Evolutionary conservation across 169 alveolate genomes (phyloP), one percentile per base, ranked within the genome.

Genomic region (Theileria orientalis): DNA sequence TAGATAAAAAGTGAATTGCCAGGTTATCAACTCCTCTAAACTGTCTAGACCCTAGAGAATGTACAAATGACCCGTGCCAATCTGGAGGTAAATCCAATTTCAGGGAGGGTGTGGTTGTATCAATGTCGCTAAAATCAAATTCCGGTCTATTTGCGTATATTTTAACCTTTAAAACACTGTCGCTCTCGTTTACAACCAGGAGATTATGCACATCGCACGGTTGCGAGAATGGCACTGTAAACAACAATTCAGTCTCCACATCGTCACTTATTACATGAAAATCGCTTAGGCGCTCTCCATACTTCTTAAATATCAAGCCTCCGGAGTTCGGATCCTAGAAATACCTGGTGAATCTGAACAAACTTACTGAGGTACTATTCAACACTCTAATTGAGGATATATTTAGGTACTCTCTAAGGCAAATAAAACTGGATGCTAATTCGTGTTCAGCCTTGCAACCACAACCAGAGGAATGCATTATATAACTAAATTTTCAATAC

Each of bases 381-480:
- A 74, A 74, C 6, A 74, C 89, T 35, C 85, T 63, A 23, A 82
- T 74, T 9, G 75, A 66, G 5, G 74, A 68, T 62, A 82, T 32
- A 51, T 82, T 42, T 19, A 82, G 47, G 33, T 72, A 71, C 19
- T 73, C 61, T 25, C 85, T 66, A 83, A 82, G 63, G 35, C 89
- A 82, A 0, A 30, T 35, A 21, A 71, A 74, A 21, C 68, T 73
- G 16, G 89, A 49, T 23, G 67, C 85, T 30, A 82, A 77, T 56
- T 82, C 89, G 42, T 68, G 75, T 74, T 82, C 89, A 60, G 41
- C 72, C 75, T 82, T 82, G 70, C 89, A 82, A 21, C 84, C 89
- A 32, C 89, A 82, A 44, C 74, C 74, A 52, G 77, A 76, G 21
- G 79, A 60, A 68, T 82, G 89, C 85, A 82, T 73, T 37, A 42